Conservation (phyloP, 257 asterid genomes). For the Solanum habrochaites region DNA sequence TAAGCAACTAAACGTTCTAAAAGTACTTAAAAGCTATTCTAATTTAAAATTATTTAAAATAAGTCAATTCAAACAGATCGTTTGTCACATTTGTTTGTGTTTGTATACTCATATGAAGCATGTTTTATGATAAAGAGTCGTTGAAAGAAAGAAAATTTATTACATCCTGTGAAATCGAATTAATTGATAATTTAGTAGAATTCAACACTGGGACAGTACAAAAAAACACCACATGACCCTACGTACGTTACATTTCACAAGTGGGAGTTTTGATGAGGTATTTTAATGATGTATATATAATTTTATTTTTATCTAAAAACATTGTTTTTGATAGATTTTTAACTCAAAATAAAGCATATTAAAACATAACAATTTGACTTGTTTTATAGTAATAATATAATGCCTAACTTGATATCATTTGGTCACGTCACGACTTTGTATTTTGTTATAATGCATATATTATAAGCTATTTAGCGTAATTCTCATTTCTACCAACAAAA, state of each 20-base stretch:
- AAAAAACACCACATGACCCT: too few species aligned
- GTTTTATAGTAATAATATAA: too few species aligned
- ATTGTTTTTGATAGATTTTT: too few species aligned
- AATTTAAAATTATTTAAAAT: accelerated
- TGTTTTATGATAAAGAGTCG: background rate
- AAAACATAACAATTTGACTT: background rate
- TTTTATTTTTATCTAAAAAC: too few species aligned
- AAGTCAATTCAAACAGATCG: background rate
- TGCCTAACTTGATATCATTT: background rate
- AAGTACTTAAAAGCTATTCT: too few species aligned
- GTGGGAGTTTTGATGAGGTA: too few species aligned
- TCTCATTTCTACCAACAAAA: background rate
- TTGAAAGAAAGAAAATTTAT: background rate
- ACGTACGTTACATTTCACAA: too few species aligned
- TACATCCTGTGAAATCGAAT: background rate
- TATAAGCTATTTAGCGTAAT: background rate
- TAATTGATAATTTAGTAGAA: background rate
- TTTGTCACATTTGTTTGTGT: background rate
- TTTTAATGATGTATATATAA: too few species aligned
- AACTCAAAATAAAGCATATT: too few species aligned
- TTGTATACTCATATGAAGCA: background rate
- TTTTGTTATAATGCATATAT: too few species aligned
- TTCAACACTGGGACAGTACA: background rate
- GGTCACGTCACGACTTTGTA: background rate
- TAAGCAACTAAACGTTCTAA: too few species aligned